Evolutionary conservation across 164 flowering plant species (phyloP).

Genomic region (Euptelea pleiosperma): DNA sequence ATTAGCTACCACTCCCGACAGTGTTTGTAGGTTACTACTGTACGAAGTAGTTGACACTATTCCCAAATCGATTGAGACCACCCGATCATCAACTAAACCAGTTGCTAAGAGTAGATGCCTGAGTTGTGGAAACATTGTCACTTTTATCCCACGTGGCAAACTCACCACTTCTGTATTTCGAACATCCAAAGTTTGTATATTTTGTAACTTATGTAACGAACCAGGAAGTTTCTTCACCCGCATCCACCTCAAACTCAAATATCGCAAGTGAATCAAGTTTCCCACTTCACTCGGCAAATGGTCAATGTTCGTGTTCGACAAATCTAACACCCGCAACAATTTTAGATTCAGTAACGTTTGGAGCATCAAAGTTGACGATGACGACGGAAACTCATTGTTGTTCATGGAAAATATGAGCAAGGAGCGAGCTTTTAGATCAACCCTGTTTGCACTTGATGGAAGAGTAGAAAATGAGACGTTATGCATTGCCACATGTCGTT

Average conservation of each 20-base stretch:
- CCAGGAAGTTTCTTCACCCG: neutral
- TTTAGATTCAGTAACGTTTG: neutral
- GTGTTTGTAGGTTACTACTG: too few relatives aligned
- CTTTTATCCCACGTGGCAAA: constrained; percentile 5
- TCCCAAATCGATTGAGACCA: too few relatives aligned
- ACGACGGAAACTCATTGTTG: too few relatives aligned
- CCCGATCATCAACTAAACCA: too few relatives aligned
- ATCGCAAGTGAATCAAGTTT: constrained; percentile 10
- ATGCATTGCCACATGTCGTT: constrained; percentile 1
- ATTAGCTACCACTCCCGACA: too few relatives aligned
- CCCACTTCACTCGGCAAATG: constrained; percentile 11
- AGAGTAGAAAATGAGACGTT: neutral
- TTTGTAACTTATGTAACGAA: neutral
- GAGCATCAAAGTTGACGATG: too few relatives aligned
- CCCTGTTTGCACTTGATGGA: neutral
- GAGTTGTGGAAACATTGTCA: too few relatives aligned
- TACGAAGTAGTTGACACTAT: too few relatives aligned
- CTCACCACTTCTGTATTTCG: neutral
- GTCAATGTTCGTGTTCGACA: neutral
- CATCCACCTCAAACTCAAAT: constrained; percentile 6
- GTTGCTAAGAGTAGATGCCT: too few relatives aligned
- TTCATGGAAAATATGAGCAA: neutral
- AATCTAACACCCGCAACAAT: constrained; percentile 10
- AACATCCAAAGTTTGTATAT: constrained; percentile 12
- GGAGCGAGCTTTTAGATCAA: neutral